Evolutionary conservation across 2,329 filamentous ascomycete genomes (phyloP).

Genomic region (Aspergillus fumigatiaffinis): DNA sequence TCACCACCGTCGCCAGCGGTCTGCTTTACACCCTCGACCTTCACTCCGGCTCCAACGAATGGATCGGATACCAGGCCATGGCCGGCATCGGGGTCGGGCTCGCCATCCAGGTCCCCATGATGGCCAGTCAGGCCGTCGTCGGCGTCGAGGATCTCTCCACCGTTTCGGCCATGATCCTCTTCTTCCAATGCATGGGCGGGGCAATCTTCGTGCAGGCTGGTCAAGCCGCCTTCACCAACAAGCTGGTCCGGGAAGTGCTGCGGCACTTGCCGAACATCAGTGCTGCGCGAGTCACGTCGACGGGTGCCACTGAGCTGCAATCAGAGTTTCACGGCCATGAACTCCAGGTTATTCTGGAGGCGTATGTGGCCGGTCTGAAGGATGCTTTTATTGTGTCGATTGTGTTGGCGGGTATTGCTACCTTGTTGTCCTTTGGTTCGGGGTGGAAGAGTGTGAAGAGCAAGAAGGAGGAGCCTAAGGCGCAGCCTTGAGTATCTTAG

Average conservation of each 20-base stretch:
- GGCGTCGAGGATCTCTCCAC: neutral
- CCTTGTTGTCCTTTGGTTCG: neutral
- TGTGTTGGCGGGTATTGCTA: neutral
- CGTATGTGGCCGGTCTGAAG: neutral
- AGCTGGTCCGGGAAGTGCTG: neutral
- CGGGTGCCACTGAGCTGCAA: neutral
- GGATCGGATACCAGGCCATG: conserved; percentile 1
- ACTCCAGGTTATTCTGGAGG: neutral
- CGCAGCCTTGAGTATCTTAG: neutral
- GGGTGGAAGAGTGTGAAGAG: neutral
- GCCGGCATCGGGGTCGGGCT: neutral
- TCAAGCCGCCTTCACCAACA: neutral
- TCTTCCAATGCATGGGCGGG: conserved; percentile 1
- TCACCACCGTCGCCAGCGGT: neutral
- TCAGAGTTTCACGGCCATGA: neutral
- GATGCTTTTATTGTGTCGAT: neutral
- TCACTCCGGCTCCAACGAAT: neutral
- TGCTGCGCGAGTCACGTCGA: neutral
- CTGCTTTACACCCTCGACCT: conserved; percentile 1
- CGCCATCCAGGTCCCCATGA: neutral
- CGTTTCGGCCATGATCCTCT: neutral
- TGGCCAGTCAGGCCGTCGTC: neutral
- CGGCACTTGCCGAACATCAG: neutral
- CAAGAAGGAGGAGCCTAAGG: neutral
- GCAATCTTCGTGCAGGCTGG: neutral